These are phyloP conservation scores for Suaeda aralocaspica DNA, from an alignment of 148 eudicot species.

Conservation along the genomic window DNA sequence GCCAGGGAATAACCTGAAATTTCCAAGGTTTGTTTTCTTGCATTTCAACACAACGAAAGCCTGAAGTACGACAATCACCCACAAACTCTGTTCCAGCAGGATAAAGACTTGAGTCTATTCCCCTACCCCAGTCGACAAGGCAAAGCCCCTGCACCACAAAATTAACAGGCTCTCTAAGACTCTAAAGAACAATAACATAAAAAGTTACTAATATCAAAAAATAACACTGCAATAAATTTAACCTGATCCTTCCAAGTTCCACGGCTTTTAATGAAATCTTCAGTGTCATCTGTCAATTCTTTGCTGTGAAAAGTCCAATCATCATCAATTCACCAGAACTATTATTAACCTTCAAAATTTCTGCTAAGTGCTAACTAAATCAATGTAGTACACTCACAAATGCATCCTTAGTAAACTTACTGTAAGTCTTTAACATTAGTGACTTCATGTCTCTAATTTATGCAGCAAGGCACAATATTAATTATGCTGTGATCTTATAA, in stretches of 20 bases:
- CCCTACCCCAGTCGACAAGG: conserved; percentile 99
- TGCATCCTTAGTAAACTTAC: not conserved
- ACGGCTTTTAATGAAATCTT: conserved; percentile 41
- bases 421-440: not conserved
- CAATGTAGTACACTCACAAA: not conserved
- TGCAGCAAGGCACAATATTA: no score
- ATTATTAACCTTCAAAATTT: not conserved
- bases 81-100: conserved; percentile 51
- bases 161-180: conserved; percentile 16
- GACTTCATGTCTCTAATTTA: not conserved
- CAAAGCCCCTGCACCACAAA: conserved; percentile 69
- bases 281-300: conserved; percentile 52
- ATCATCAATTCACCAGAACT: not conserved
- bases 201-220: not conserved
- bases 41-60: conserved; percentile 90
- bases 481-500: no score
- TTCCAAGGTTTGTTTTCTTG: conserved; percentile 84
- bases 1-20: conserved; percentile 51
- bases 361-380: not conserved
- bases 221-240: conserved; percentile 2
- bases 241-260: conserved; percentile 98
- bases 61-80: conserved; percentile 87
- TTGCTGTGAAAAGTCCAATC: conserved; percentile 46
- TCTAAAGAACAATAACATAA: not conserved
- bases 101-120: conserved; percentile 74